These are phyloP conservation scores for Cercospora citrullina DNA, from an alignment of 2,329 filamentous ascomycete genomes.

Conservation along the genomic window DNA sequence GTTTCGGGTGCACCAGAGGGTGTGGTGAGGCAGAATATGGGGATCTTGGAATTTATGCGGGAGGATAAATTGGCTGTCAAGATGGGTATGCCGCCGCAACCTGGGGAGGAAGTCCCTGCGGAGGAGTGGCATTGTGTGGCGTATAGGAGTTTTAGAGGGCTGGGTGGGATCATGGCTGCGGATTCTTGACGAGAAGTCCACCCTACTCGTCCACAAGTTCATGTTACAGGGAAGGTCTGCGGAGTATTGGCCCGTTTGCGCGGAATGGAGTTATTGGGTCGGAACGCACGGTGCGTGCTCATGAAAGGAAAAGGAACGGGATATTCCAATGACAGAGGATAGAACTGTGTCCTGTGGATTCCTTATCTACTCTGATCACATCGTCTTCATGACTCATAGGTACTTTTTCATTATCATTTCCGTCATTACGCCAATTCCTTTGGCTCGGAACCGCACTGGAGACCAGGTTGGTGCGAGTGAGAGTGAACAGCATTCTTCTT, in stretches of 20 bases:
- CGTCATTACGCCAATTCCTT: conserved; percentile 7
- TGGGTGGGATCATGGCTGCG: conserved; percentile 8
- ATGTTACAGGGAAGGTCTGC: neutral
- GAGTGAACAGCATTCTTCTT: conserved; percentile 17
- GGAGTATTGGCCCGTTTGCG: neutral
- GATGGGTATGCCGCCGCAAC: neutral
- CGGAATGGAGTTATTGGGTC: neutral
- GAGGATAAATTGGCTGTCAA: neutral
- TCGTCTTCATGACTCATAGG: neutral
- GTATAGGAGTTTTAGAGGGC: conserved; percentile 10
- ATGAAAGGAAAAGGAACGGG: neutral
- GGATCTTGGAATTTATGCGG: conserved; percentile 6
- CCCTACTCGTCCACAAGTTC: neutral
- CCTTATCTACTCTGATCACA: neutral
- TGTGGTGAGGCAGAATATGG: conserved; percentile 13
- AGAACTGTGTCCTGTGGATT: neutral
- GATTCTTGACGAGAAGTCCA: neutral
- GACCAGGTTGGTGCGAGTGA: conserved; percentile 17
- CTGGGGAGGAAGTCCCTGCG: neutral
- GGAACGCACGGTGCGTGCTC: neutral
- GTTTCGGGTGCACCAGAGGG: conserved; percentile 8
- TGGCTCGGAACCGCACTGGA: conserved; percentile 14
- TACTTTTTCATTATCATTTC: neutral
- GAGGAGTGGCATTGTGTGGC: conserved; percentile 10
- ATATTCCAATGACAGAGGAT: neutral